Evolutionary conservation across 2,329 filamentous ascomycete genomes (phyloP).

Genomic region (Sporothrix dimorphospora): DNA sequence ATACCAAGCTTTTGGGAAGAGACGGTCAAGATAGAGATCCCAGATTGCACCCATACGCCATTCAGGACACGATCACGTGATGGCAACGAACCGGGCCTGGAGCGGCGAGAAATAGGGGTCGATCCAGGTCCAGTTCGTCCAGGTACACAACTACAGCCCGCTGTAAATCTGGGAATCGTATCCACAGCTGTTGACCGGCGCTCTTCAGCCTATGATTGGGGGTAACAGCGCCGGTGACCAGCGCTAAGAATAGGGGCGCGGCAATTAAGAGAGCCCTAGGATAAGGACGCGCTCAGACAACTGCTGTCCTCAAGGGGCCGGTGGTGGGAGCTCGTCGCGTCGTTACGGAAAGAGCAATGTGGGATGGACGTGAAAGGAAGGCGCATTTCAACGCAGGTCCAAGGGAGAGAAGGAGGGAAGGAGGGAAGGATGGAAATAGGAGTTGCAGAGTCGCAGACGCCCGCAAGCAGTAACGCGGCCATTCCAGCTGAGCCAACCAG

Average conservation of each 20-base stretch:
- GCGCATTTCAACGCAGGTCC: background rate
- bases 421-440: background rate
- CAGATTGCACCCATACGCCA: background rate
- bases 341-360: background rate
- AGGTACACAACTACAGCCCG: background rate
- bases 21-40: background rate
- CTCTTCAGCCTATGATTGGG: slow-evolving; percentile 6
- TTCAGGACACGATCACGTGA: background rate
- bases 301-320: background rate
- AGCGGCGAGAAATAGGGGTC: background rate
- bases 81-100: background rate
- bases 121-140: background rate
- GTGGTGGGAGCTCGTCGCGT: background rate
- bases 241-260: slow-evolving; percentile 25
- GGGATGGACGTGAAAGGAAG: background rate
- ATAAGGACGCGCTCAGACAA: slow-evolving; percentile 1
- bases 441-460: background rate
- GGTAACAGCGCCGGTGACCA: background rate
- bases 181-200: background rate
- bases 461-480: background rate
- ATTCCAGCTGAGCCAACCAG: slow-evolving; percentile 23
- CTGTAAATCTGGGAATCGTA: slow-evolving; percentile 7
- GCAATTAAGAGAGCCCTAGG: slow-evolving; percentile 12
- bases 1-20: background rate
- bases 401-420: background rate